Evolutionary conservation across 2,329 filamentous ascomycete genomes (phyloP).

Genomic region (Nemania sp.): DNA sequence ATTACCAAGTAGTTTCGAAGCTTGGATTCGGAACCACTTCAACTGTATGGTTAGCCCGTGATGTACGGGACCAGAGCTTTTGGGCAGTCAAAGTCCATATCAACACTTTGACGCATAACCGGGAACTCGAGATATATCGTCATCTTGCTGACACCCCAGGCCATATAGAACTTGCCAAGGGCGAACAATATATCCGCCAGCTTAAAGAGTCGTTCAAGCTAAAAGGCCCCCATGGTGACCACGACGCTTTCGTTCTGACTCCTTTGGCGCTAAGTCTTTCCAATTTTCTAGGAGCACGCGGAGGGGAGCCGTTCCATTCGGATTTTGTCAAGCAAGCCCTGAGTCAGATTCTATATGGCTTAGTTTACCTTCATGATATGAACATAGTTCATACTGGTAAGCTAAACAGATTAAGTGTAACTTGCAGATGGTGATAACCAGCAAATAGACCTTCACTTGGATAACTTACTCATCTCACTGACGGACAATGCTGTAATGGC

Average conservation of each 20-base stretch:
- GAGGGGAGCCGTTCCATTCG: slow-evolving; percentile 13
- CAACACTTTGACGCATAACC: slow-evolving; percentile 21
- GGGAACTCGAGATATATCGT: slow-evolving; percentile 23
- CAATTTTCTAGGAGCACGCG: slow-evolving; percentile 1
- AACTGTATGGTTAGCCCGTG: slow-evolving; percentile 30
- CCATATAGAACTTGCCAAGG: neutral
- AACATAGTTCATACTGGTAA: slow-evolving; percentile 24
- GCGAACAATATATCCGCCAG: slow-evolving; percentile 5
- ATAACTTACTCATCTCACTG: slow-evolving; percentile 18
- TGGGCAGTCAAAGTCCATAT: slow-evolving; percentile 30
- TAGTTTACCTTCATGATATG: slow-evolving; percentile 18
- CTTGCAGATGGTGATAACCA: neutral
- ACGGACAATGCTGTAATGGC: slow-evolving; percentile 12
- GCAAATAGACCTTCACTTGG: slow-evolving; percentile 20
- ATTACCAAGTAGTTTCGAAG: slow-evolving; percentile 28
- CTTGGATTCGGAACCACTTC: slow-evolving; percentile 27
- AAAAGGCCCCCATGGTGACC: slow-evolving; percentile 19
- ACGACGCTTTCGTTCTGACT: slow-evolving; percentile 27
- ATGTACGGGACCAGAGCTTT: slow-evolving; percentile 18
- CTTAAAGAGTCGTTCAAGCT: slow-evolving; percentile 21
- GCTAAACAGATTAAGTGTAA: neutral
- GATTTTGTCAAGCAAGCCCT: slow-evolving; percentile 17
- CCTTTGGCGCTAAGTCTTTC: slow-evolving; percentile 20
- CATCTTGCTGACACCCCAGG: slow-evolving; percentile 9
- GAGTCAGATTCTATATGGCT: slow-evolving; percentile 17